Evolutionary conservation across 2,329 filamentous ascomycete species (phyloP).

Genomic region (Chaetomiaceae sp.): DNA sequence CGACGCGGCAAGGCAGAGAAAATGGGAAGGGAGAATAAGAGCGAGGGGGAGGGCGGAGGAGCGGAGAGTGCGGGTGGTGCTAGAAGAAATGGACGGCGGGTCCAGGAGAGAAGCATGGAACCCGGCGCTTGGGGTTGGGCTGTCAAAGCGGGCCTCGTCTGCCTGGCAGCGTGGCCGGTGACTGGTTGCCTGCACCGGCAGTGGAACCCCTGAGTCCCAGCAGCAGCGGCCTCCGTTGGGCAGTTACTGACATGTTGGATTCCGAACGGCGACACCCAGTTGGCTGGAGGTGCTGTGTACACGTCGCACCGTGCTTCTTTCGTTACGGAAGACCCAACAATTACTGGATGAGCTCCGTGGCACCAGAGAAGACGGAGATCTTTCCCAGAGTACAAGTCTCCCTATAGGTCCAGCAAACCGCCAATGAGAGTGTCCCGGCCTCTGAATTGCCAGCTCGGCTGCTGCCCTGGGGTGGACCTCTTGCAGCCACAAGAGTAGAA

Average conservation of each 20-base stretch:
- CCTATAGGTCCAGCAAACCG: no score
- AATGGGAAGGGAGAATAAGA: slow-evolving; percentile 26
- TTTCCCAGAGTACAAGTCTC: background rate
- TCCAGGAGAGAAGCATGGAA: slow-evolving; percentile 20
- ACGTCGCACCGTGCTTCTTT: slow-evolving; percentile 21
- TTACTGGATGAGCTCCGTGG: no score
- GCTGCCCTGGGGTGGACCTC: background rate
- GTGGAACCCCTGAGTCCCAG: slow-evolving; percentile 15
- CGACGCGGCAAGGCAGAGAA: slow-evolving; percentile 19
- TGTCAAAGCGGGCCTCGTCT: slow-evolving; percentile 18
- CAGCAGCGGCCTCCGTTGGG: slow-evolving; percentile 18
- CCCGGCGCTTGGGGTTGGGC: slow-evolving; percentile 27
- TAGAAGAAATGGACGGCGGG: slow-evolving; percentile 28
- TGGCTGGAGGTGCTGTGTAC: slow-evolving; percentile 28
- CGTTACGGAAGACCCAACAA: slow-evolving; percentile 1
- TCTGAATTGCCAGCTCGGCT: no score
- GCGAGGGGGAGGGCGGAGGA: slow-evolving; percentile 29
- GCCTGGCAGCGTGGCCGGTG: slow-evolving; percentile 14
- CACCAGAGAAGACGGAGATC: no score
- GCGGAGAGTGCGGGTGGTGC: slow-evolving; percentile 27
- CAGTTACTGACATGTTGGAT: background rate
- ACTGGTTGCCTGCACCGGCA: slow-evolving; percentile 23
- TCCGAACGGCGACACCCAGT: slow-evolving; percentile 28
- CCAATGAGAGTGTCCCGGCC: no score
- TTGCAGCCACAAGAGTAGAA: background rate